These are phyloP conservation scores for Boletus sp. DNA, from an alignment of 768 basidiomycete genomes.

Conservation along the genomic window DNA sequence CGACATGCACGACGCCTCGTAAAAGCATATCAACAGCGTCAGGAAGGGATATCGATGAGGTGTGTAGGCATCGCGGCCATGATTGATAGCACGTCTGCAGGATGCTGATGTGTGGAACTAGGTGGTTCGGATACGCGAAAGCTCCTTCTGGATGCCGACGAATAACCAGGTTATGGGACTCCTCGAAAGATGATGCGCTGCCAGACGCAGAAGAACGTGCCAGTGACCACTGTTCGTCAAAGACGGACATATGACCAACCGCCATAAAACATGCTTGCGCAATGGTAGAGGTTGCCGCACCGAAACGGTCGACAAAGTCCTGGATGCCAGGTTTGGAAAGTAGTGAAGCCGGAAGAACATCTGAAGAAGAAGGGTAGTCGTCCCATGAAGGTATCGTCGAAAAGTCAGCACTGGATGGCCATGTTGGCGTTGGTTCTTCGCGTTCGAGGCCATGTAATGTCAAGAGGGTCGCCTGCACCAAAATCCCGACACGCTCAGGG, in stretches of 20 bases:
- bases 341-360: constrained; percentile 53
- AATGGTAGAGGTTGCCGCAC: constrained; percentile 54
- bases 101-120: constrained; percentile 63
- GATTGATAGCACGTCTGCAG: constrained; percentile 77
- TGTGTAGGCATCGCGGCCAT: constrained; percentile 79
- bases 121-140: constrained; percentile 64
- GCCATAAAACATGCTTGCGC: constrained; percentile 57
- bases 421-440: constrained; percentile 66
- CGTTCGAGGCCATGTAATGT: constrained; percentile 71
- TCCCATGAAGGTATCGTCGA: constrained; percentile 45
- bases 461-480: constrained; percentile 72
- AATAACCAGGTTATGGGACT: constrained; percentile 64
- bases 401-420: constrained; percentile 80
- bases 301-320: constrained; percentile 68
- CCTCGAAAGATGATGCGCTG: constrained; percentile 56
- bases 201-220: constrained; percentile 42
- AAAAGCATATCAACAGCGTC: constrained; percentile 79
- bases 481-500: constrained; percentile 72
- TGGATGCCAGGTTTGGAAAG: constrained; percentile 64
- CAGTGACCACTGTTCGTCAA: constrained; percentile 81
- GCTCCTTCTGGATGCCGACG: constrained; percentile 64
- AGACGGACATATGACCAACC: constrained; percentile 75
- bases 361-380: constrained; percentile 72
- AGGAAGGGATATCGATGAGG: constrained; percentile 46
- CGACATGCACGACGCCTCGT: constrained; percentile 81